phyloP scores from a whole-genome alignment of 2,329 filamentous ascomycete genomes.

The Penicillium sp. region DNA sequence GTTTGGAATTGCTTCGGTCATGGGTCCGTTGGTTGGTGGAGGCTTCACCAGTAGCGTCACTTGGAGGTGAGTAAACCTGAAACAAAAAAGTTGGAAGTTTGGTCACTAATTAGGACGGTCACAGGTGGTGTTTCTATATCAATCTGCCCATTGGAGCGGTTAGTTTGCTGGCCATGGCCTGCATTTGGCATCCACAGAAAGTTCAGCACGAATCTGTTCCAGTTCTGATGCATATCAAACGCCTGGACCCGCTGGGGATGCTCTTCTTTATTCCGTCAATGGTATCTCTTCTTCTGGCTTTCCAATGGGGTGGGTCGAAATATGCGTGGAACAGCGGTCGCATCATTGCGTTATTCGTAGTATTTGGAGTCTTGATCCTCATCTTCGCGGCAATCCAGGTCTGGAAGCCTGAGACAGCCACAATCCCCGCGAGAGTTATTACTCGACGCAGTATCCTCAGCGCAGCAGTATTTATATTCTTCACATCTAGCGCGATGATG shows the following conservation, averaged over 20 bases:
- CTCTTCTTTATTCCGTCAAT: slow-evolving; percentile 61
- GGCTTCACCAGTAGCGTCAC: slow-evolving; percentile 18
- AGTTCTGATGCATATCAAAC: neutral
- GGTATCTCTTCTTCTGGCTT: slow-evolving; percentile 61
- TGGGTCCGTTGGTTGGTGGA: slow-evolving; percentile 26
- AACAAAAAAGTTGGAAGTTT: neutral
- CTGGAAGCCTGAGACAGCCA: slow-evolving; percentile 26
- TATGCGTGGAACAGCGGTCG: slow-evolving; percentile 29
- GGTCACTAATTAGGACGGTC: neutral
- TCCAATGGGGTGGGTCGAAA: slow-evolving; percentile 54
- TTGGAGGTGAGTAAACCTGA: slow-evolving; percentile 15
- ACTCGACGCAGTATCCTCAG: slow-evolving; percentile 14
- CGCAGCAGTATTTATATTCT: slow-evolving; percentile 2
- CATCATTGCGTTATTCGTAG: slow-evolving; percentile 31
- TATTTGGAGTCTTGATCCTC: slow-evolving; percentile 24
- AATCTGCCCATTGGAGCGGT: slow-evolving; percentile 13
- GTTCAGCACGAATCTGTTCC: neutral
- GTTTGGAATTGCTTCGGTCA: slow-evolving; percentile 28
- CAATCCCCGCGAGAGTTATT: slow-evolving; percentile 30
- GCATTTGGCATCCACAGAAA: neutral
- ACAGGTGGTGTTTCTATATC: slow-evolving; percentile 16
- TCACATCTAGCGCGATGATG: slow-evolving; percentile 4
- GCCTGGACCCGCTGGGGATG: slow-evolving; percentile 60
- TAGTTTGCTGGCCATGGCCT: neutral
- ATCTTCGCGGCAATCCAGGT: slow-evolving; percentile 28